Conservation (phyloP, 2,329 filamentous ascomycete species). For the Trichoderma polysporum region DNA sequence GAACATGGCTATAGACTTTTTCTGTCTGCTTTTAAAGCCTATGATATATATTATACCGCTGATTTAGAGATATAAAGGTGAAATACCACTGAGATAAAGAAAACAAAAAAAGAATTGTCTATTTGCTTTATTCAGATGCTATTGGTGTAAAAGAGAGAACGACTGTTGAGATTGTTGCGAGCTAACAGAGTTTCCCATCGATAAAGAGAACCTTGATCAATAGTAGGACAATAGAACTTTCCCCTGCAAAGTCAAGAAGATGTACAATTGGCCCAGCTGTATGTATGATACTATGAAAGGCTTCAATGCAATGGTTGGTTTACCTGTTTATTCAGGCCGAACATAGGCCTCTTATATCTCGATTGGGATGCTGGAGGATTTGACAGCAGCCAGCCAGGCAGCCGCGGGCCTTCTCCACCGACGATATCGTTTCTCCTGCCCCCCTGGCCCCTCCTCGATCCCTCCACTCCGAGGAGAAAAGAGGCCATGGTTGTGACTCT, state of each 20-base stretch:
- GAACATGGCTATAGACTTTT: conserved; percentile 32
- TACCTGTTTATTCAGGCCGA: conserved; percentile 17
- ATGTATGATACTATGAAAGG: not conserved
- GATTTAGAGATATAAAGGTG: not conserved
- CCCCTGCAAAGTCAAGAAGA: not conserved
- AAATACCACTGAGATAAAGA: not conserved
- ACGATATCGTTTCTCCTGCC: not conserved
- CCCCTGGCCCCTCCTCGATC: conserved; percentile 5
- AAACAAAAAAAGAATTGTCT: not conserved
- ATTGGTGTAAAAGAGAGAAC: not conserved
- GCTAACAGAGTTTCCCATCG: conserved; percentile 2
- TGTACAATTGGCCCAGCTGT: not conserved
- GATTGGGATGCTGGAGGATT: conserved; percentile 7
- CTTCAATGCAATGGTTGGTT: not conserved
- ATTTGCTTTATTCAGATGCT: not conserved
- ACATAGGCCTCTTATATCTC: conserved; percentile 18
- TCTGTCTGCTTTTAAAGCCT: not conserved
- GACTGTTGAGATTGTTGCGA: not conserved
- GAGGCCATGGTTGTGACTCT: not conserved
- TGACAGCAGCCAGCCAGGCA: conserved; percentile 18
- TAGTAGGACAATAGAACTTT: not conserved
- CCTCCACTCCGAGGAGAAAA: conserved; percentile 5
- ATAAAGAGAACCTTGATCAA: not conserved
- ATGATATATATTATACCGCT: not conserved
- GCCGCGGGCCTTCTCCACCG: conserved; percentile 16